Base-by-base conservation (phyloP, 768 basidiomycete genomes). In the Tricholoma bakamatsutake region DNA sequence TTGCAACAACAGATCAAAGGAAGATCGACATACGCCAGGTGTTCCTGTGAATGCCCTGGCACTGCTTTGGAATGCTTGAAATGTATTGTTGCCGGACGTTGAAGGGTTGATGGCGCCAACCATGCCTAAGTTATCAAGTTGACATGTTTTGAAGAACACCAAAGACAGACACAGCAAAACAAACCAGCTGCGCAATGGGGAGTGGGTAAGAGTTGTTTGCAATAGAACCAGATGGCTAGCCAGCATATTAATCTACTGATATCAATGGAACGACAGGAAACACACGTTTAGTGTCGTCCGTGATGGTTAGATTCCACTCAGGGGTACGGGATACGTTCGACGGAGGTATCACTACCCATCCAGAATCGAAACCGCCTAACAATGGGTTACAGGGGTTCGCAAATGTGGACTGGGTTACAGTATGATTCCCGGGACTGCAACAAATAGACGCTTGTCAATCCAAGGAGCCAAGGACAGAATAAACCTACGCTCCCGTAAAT, bases 171-270 rank as follows among this genome's bases (percentile, higher is more conserved):
- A 17, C 49, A 4, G 28, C 5, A 53, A 18, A 12, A 61, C 62
- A 48, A 50, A 69, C 72, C 71, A 15, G 64, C 54, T 9, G 55
- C 46, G 59, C 82, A 83, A 65, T 84, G 81, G 11, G 71, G 65
- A 1, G 40, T 1, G 0, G 75, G 76, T 3, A 51, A 2, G 11
- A 73, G 64, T 62, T 79, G 79, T 57, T 80, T 79, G 72, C 82
- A 84, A 75, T 71, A 83, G 74, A 82, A 81, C 78, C 79, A 84
- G 45, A 83, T 73, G 4, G 81, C 81, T 71, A 40, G 5, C 18
- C 42, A n/a, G 10, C 8, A 9, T 43, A 27, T 49, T 58, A 27
- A 59, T 54, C 61, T 64, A 67, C 21, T 61, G 56, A 52, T 59
- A 70, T 56, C 56, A 63, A 58, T 62, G 15, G 21, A 31, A 12